Base-by-base conservation (phyloP, 495 filamentous ascomycete species). In the Parmelia sp. region DNA sequence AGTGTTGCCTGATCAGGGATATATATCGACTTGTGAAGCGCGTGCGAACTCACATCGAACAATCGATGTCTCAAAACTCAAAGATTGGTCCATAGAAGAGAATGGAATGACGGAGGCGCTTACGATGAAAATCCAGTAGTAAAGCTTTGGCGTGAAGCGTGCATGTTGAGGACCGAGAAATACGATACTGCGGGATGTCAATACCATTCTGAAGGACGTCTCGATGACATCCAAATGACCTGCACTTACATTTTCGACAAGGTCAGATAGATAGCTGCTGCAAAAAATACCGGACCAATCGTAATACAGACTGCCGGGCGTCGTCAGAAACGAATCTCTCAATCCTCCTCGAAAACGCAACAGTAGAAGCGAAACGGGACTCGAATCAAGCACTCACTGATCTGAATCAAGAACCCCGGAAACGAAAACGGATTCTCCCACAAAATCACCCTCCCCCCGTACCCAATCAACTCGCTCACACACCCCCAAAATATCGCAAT, bases 241-340 rank as follows among this genome's bases (percentile, higher is more conserved):
- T n/a, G 36, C 12, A 71, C 73, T 65, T 60, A 76, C 75, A 71
- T 69, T 61, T 72, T 69, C 17, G 74, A 72, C 63, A 80, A 71
- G n/a, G 81, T 84, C 60, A 86, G 72, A 71, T 88, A 88, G 62
- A 87, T 82, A 21, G 78, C 82, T 1, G 84, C 84, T 19, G 82
- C 78, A 64, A 82, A 77, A 67, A 82, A 86, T 36, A 83, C 79
- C 1, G 85, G 85, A 2, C 76, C 82, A 39, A 82, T 74, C 14
- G 79, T 83, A 31, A 88, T 74, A 61, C 81, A 84, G 65, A 63
- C 36, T 19, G 51, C 49, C 2, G 36, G 57, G 49, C 59, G 45
- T 15, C 59, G 45, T 15, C 17, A 31, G 27, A 33, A 19, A 15
- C n/a, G 2, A 4, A 11, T 17, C 57, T 47, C 62, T 40, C 36